Evolutionary conservation across 305 asterid genomes (phyloP), one percentile per base, ranked within the genome.

Genomic region (Ilex paraguariensis): DNA sequence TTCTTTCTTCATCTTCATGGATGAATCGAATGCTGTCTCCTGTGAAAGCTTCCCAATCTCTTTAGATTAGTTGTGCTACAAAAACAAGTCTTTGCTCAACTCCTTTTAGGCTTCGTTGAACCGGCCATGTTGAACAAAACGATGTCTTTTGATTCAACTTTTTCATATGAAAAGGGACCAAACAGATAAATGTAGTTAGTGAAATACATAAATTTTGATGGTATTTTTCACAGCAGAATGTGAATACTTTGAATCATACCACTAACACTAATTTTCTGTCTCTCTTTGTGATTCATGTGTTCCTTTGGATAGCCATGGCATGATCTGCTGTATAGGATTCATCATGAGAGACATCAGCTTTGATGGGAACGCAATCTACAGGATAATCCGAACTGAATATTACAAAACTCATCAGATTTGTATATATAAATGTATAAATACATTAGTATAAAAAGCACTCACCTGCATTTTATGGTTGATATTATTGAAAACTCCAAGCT

Each of bases 391-490:
- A 55, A 61, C 2, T 16, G 9, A 46, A 61, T 62, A 59, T 68
- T 42, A 36, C 9, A 36, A 36, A 36, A 36, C 86, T 77, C 28
- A 21, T 21, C 28, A 21, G 28, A 21, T 21, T 21, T 21, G 28
- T 21, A 21, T 21, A 17, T 17, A 1, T 21, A 21, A 21, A 21
- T 21, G 28, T 21, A 21, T 21, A 21, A 21, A 21, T 21, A 21
- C 28, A 21, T 21, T 21, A 21, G 28, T 1, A 21, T 21, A 21
- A 1, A 21, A 21, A 21, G 28, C 28, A 21, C 28, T 21, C 73
- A 87, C 86, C 80, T 79, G 88, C 95, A 87, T 90, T 95, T 83
- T 83, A 80, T 68, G 53, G 65, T 17, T 42, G 60, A 50, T 63
- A 59, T 67, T 56, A 61, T 70, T 21, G 63, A 64, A 45, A 7